These are phyloP conservation scores for Citeromyces matritensis DNA, from an alignment of 805 yeast species.

Conservation along the genomic window DNA sequence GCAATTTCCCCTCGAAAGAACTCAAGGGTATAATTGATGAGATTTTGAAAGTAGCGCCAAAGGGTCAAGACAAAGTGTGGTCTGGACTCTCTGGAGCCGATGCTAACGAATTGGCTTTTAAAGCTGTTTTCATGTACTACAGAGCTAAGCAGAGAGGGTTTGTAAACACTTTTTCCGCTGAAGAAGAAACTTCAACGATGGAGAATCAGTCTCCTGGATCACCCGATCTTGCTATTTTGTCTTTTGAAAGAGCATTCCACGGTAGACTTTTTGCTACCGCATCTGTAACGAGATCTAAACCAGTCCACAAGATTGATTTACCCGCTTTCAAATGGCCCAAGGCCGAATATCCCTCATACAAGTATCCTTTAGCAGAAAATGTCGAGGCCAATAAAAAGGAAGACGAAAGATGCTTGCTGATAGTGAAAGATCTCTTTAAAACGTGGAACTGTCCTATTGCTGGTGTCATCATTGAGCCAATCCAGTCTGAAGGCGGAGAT, in stretches of 20 bases:
- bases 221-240: constrained; percentile 34
- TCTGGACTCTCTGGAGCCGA: constrained; percentile 55
- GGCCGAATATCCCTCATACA: constrained; percentile 59
- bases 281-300: constrained; percentile 40
- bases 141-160: constrained; percentile 36
- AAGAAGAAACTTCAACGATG: constrained; percentile 33
- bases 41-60: constrained; percentile 48
- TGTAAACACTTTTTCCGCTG: constrained; percentile 22
- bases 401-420: constrained; percentile 29
- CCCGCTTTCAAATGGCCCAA: constrained; percentile 50
- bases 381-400: constrained; percentile 33
- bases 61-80: constrained; percentile 45
- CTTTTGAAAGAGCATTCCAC: constrained; percentile 40
- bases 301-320: constrained; percentile 40
- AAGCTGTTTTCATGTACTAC: constrained; percentile 57
- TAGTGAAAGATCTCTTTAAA: constrained; percentile 22
- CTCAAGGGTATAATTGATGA: constrained; percentile 30
- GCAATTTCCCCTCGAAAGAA: constrained; percentile 47
- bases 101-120: constrained; percentile 58
- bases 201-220: constrained; percentile 34
- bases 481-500: constrained; percentile 68
- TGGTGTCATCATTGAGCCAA: constrained; percentile 41
- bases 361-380: constrained; percentile 68
- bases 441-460: constrained; percentile 28
- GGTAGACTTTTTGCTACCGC: constrained; percentile 42